These are phyloP conservation scores for Cladosporium oxysporum DNA, from an alignment of 2,329 filamentous ascomycete species.

Conservation along the genomic window DNA sequence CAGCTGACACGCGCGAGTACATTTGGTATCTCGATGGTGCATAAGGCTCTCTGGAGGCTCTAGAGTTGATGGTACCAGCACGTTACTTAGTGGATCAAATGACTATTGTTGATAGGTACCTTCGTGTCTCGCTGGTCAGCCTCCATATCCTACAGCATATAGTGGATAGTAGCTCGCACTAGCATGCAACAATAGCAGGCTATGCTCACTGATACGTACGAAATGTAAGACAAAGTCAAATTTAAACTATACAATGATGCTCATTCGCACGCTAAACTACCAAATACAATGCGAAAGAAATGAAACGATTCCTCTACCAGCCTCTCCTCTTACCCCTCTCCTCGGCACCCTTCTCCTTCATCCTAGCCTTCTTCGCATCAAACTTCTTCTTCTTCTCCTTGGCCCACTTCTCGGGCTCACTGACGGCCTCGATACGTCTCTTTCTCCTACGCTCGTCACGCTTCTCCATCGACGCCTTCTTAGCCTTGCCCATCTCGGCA, in stretches of 20 bases:
- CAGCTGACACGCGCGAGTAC: no score
- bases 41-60: no score
- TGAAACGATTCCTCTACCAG: slow-evolving; percentile 54
- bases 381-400: slow-evolving; percentile 79
- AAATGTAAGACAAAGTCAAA: background rate
- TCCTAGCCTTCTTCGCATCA: slow-evolving; percentile 79
- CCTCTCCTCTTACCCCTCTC: slow-evolving; percentile 71
- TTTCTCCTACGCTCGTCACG: slow-evolving; percentile 77
- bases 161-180: background rate
- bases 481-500: slow-evolving; percentile 69
- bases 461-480: slow-evolving; percentile 69
- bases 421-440: slow-evolving; percentile 84
- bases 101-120: no score
- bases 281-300: background rate
- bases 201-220: background rate
- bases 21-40: no score
- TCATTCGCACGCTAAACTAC: background rate
- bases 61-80: no score
- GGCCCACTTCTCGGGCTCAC: slow-evolving; percentile 75
- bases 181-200: background rate
- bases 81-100: no score
- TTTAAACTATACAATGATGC: background rate
- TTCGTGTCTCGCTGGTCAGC: background rate
- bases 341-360: slow-evolving; percentile 75
- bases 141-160: background rate